Percentiles rank a stretch among this genome's conserved stretches.
Evolutionary conservation across 176 grass and related monocot species (phyloP).

Genomic region (Hordeum vulgare): DNA sequence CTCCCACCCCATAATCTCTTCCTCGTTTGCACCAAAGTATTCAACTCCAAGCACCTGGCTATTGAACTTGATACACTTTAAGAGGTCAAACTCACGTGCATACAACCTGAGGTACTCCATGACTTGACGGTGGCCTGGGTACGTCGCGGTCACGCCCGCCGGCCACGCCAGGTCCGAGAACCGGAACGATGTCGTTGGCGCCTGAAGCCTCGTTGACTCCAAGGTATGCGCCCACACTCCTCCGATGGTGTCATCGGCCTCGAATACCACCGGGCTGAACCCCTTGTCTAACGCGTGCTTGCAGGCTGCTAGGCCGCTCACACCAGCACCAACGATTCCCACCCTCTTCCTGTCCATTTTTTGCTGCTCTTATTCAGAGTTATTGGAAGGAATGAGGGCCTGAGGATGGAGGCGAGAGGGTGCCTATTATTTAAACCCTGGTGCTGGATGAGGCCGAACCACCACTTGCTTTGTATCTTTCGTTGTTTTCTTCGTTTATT

Average conservation of each 20-base stretch:
- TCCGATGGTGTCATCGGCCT: slow-evolving; percentile 49
- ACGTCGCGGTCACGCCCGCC: slow-evolving; percentile 23
- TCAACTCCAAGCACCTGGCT: slow-evolving; percentile 63
- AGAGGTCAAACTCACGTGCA: slow-evolving; percentile 43
- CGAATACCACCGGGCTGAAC: slow-evolving; percentile 58
- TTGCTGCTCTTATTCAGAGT: neutral
- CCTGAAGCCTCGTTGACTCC: slow-evolving; percentile 71
- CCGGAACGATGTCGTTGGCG: slow-evolving; percentile 34
- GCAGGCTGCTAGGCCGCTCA: slow-evolving; percentile 83
- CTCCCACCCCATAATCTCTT: slow-evolving; percentile 62
- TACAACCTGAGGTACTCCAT: slow-evolving; percentile 72
- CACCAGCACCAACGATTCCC: slow-evolving; percentile 67
- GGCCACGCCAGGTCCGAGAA: slow-evolving; percentile 82
- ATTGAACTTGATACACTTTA: slow-evolving; percentile 62
- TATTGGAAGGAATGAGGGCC: neutral
- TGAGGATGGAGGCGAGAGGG: neutral
- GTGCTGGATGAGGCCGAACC: slow-evolving; percentile 17
- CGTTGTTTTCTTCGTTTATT: neutral
- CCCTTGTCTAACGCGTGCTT: slow-evolving; percentile 63
- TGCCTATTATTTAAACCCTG: neutral
- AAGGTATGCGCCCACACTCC: slow-evolving; percentile 72
- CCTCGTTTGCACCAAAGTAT: slow-evolving; percentile 50
- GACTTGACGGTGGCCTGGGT: slow-evolving; percentile 53
- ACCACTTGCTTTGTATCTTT: slow-evolving; percentile 33
- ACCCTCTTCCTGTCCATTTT: slow-evolving; percentile 55